Base-by-base conservation (phyloP, 768 basidiomycete species). In the Megacollybia marginata region DNA sequence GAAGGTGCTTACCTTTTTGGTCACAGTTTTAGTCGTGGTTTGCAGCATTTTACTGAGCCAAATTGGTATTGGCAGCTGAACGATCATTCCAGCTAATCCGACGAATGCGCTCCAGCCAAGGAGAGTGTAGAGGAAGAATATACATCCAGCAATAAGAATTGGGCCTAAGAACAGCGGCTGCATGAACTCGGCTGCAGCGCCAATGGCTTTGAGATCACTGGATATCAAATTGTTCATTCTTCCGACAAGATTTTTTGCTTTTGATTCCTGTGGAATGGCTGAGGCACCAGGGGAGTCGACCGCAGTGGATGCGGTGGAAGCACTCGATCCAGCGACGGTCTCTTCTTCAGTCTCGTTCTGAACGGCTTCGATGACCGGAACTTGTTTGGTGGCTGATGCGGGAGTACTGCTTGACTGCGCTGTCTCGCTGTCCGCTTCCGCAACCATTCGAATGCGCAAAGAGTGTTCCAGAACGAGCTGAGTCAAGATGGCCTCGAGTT, bases 171-270 rank as follows among this genome's bases (percentile, higher is more conserved):
- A 44, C 8, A 62, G 44, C 19, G 61, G 28, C 42, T 52, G 16
- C 15, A 71, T 49, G 44, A 73, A 68, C 47, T 73, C 64, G 31
- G 65, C 54, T 12, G 64, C 64, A 18, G 61, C 62, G 15, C 59
- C 57, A 44, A 76, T 71, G 50, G 66, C 67, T 33, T 50, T 53
- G 52, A 73, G 43, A 62, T 91, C 88, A 1, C 81, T 80, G 9
- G 85, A 80, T 33, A 87, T 75, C 6, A 89, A 65, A 48, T 88
- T 89, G 61, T 85, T 89, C 60, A 90, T 81, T 59, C 79, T 85
- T 11, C 88, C 88, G 36, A 80, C 76, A 16, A 86, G 63, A 58
- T 82, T 81, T 9, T 65, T 66, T 10, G 64, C 60, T 43, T 65
- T 65, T 4, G 57, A 55, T 28, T 43, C 48, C 19, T 16, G 38